A percentile compares a stretch with the other conserved stretches of the same genome.
These are phyloP conservation scores for Acorus calamus DNA, from an alignment of 106 monocot genomes.

Conservation along the genomic window DNA sequence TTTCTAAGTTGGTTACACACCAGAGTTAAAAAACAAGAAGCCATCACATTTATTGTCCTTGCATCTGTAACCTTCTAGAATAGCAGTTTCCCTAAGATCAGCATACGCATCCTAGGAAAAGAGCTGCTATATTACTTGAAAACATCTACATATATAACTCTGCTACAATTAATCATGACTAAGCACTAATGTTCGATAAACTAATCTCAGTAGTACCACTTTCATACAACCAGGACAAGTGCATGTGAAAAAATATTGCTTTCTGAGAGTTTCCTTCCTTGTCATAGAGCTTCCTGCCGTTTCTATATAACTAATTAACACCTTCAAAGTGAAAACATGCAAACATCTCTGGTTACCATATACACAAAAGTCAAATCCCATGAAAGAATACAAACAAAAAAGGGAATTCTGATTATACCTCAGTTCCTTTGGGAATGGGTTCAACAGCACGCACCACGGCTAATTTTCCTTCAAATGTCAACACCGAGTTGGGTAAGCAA, in stretches of 20 bases:
- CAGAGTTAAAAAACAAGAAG: constrained; percentile 38
- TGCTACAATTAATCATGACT: too few species aligned
- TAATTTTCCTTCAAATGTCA: constrained; percentile 74
- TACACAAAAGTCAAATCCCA: not conserved
- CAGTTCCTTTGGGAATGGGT: constrained; percentile 51
- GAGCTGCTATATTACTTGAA: not conserved
- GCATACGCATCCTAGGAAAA: constrained; percentile 21
- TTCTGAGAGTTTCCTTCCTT: constrained; percentile 49
- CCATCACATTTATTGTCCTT: constrained; percentile 58
- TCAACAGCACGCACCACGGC: constrained; percentile 79
- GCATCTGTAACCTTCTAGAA: constrained; percentile 61
- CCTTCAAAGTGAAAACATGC: constrained; percentile 21
- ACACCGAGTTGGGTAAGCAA: constrained; percentile 84
- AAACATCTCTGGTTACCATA: too few species aligned
- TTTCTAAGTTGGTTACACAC: constrained; percentile 12
- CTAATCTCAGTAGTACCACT: constrained; percentile 18
- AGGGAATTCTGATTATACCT: constrained; percentile 37
- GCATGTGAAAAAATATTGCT: constrained; percentile 87
- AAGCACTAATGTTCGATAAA: not conserved
- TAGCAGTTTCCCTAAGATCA: constrained; percentile 33
- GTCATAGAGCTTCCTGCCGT: constrained; percentile 61
- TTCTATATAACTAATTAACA: constrained; percentile 89
- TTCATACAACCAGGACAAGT: constrained; percentile 46
- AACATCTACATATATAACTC: too few species aligned
- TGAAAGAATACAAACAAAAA: not conserved